These are phyloP conservation scores for Theileria annulata DNA, from an alignment of 169 alveolate species.

Conservation along the genomic window DNA sequence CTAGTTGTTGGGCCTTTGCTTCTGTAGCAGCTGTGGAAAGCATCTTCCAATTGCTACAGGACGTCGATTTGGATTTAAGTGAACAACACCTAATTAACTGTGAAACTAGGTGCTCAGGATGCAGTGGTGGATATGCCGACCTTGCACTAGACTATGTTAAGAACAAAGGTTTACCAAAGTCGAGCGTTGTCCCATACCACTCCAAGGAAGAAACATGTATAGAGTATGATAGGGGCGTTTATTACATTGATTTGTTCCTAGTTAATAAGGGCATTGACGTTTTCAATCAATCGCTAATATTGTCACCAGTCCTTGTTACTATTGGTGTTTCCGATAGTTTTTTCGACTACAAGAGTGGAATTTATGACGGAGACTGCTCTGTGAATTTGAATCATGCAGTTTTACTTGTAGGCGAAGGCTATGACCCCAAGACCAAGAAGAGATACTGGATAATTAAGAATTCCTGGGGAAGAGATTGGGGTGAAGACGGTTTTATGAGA, in stretches of 20 bases:
- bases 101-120: slow-evolving; percentile 70
- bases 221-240: slow-evolving; percentile 7
- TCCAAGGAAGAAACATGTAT: slow-evolving; percentile 52
- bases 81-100: slow-evolving; percentile 88
- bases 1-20: slow-evolving; percentile 87
- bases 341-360: slow-evolving; percentile 82
- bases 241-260: slow-evolving; percentile 24
- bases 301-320: slow-evolving; percentile 85
- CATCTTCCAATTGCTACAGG: slow-evolving; percentile 60
- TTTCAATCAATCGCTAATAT: slow-evolving; percentile 66
- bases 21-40: slow-evolving; percentile 78
- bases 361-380: slow-evolving; percentile 73
- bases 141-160: slow-evolving; percentile 79
- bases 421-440: slow-evolving; percentile 43
- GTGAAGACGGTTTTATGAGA: slow-evolving; percentile 81
- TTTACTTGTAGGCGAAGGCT: slow-evolving; percentile 82
- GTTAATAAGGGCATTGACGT: slow-evolving; percentile 48
- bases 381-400: slow-evolving; percentile 79
- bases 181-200: slow-evolving; percentile 78
- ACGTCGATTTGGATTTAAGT: slow-evolving; percentile 66
- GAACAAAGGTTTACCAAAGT: slow-evolving; percentile 69
- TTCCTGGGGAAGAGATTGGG: slow-evolving; percentile 86
- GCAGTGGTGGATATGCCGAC: slow-evolving; percentile 86
- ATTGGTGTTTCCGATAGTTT: slow-evolving; percentile 84
- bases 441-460: slow-evolving; percentile 80